Evolutionary conservation across 2,329 filamentous ascomycete species (phyloP).

Genomic region (Colletotrichum filicis): DNA sequence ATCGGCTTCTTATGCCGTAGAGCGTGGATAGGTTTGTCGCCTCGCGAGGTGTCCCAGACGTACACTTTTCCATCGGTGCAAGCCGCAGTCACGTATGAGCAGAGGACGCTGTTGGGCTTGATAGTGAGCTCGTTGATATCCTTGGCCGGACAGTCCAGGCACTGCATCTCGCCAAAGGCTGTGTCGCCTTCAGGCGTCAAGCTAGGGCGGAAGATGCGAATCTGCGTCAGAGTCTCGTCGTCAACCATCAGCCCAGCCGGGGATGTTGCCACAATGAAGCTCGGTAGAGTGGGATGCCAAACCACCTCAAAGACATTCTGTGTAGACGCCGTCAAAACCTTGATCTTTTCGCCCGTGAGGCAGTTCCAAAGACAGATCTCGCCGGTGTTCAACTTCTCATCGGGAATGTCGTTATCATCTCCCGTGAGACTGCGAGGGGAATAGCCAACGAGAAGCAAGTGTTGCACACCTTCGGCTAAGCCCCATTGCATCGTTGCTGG

Average conservation of each 20-base stretch:
- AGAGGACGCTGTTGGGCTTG: conserved; percentile 62
- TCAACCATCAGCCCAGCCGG: conserved; percentile 59
- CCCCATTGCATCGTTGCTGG: conserved; percentile 75
- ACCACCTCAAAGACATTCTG: conserved; percentile 73
- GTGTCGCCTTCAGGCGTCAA: conserved; percentile 42
- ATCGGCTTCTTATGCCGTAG: conserved; percentile 62
- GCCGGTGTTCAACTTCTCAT: conserved; percentile 66
- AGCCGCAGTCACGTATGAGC: conserved; percentile 68
- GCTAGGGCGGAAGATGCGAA: conserved; percentile 62
- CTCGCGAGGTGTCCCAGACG: conserved; percentile 69
- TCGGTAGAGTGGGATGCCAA: conserved; percentile 67
- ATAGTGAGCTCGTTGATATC: conserved; percentile 74
- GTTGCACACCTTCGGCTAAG: conserved; percentile 51
- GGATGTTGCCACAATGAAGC: conserved; percentile 69
- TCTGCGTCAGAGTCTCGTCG: conserved; percentile 62
- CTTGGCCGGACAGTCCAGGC: conserved; percentile 67
- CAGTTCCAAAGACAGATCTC: conserved; percentile 72
- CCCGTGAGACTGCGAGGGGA: conserved; percentile 65
- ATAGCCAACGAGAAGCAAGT: conserved; percentile 70
- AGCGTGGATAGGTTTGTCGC: conserved; percentile 66
- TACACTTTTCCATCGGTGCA: conserved; percentile 72
- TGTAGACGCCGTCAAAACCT: conserved; percentile 60
- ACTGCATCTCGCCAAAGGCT: conserved; percentile 59
- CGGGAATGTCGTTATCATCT: conserved; percentile 68
- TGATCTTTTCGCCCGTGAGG: conserved; percentile 52